Percentiles rank a stretch among this genome's conserved stretches.
phyloP scores from a whole-genome alignment of 768 basidiomycete species.

The Boletus reticulatus region DNA sequence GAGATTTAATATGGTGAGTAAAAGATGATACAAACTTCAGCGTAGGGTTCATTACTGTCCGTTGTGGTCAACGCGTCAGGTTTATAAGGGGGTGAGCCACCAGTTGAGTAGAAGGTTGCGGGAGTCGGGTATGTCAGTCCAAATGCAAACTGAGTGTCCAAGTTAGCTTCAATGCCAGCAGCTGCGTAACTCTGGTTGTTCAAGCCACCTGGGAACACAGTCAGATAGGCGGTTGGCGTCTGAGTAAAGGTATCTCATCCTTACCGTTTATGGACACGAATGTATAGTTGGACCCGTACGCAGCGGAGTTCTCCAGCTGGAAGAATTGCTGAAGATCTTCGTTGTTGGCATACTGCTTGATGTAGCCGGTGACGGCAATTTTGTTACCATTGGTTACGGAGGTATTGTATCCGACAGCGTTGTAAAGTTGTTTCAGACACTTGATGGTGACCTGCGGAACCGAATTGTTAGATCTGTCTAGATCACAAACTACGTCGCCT shows the following conservation, averaged over 20 bases:
- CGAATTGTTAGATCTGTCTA: neutral
- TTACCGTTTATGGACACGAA: conserved; percentile 56
- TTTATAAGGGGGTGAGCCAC: conserved; percentile 57
- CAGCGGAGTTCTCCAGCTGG: conserved; percentile 44
- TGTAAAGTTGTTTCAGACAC: conserved; percentile 57
- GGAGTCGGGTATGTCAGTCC: conserved; percentile 63
- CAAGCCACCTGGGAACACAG: conserved; percentile 44
- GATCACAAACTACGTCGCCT: neutral
- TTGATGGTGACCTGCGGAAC: conserved; percentile 41
- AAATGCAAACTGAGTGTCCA: conserved; percentile 67
- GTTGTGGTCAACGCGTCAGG: conserved; percentile 41
- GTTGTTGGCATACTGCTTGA: conserved; percentile 51
- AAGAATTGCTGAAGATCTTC: conserved; percentile 54
- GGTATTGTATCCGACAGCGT: conserved; percentile 45
- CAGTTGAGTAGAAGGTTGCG: conserved; percentile 59
- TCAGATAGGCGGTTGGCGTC: neutral
- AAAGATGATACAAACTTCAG: conserved; percentile 30
- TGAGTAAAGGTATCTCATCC: neutral
- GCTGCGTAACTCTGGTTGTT: conserved; percentile 54
- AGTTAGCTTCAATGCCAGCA: conserved; percentile 63
- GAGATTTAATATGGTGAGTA: neutral
- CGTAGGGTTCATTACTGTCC: conserved; percentile 51
- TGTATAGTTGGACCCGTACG: conserved; percentile 49
- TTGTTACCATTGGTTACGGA: conserved; percentile 43
- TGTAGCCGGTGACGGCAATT: conserved; percentile 55